Base-by-base conservation (phyloP, 345 rosid genomes). In the Populus davidiana region DNA sequence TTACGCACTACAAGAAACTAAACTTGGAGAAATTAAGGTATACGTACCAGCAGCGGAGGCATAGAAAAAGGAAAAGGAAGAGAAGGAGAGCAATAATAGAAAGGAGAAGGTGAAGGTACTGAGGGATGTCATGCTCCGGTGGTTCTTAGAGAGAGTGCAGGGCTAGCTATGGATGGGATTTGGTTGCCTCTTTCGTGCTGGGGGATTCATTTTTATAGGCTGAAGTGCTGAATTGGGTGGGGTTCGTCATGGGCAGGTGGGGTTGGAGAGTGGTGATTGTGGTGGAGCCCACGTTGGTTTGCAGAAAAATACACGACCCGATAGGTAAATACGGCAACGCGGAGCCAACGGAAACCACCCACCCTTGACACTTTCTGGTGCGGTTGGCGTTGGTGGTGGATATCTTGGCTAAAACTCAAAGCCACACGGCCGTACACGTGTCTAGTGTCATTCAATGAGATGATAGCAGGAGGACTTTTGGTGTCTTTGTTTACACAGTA, bases 111-210 rank as follows among this genome's bases (percentile, higher is more conserved):
- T 11, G 17, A 50, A 63, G 0, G 12, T 6, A 38, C 67, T 2
- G 5, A 39, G 33, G 21, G 80, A 29, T 20, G 81, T 80, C 86
- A 84, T 81, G 80, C 70, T 83, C 80, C 64, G 80, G 27, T 70
- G 81, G 27, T 47, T 75, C 5, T 25, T 18, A 23, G 69, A 43
- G 41, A 2, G 17, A 3, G 21, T 16, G 38, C 61, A 35, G 81
- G 49, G 67, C 80, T 43, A 41, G 77, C 39, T 6, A 72, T 3
- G 9, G 36, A 23, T 3, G 41, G 67, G 62, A 0, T 23, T 6
- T 3, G 50, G 14, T 39, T 68, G 11, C 6, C 4, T 68, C 9
- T n/a, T 4, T 5, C 13, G 13, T 36, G 8, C 21, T 38, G 2
- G 23, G 2, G 23, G 44, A 5, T 0, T 9, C 25, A 12, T 23